Conservation (phyloP, 768 basidiomycete species). For the Podaxis pistillaris region DNA sequence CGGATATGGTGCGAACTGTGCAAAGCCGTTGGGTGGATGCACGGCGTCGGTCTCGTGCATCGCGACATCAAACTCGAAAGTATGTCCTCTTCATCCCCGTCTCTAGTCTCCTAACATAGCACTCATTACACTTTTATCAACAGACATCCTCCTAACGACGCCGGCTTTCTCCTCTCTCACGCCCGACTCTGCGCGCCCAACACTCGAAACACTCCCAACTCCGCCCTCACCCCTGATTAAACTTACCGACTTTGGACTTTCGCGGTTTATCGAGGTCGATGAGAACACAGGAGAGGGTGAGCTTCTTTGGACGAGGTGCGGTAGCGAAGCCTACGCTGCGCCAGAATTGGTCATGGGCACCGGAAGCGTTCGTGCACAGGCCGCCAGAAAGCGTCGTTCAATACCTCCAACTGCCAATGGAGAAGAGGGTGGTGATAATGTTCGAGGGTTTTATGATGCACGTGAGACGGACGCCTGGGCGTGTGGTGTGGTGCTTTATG, state of each 20-base stretch:
- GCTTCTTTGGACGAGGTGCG: slow-evolving; percentile 75
- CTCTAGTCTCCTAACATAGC: not conserved
- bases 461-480: slow-evolving; percentile 89
- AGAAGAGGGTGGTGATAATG: slow-evolving; percentile 36
- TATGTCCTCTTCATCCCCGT: slow-evolving; percentile 27
- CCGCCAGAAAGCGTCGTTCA: not conserved
- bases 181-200: slow-evolving; percentile 24
- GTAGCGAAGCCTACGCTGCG: slow-evolving; percentile 86
- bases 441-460: slow-evolving; percentile 69
- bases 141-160: slow-evolving; percentile 77
- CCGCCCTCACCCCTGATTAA: slow-evolving; percentile 66
- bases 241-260: slow-evolving; percentile 88
- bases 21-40: slow-evolving; percentile 84
- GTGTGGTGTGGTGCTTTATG: slow-evolving; percentile 84
- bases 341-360: slow-evolving; percentile 66
- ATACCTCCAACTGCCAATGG: slow-evolving; percentile 29
- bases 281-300: slow-evolving; percentile 30
- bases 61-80: slow-evolving; percentile 90
- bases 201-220: slow-evolving; percentile 31
- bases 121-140: not conserved
- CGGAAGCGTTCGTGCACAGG: slow-evolving; percentile 16
- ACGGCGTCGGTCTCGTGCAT: slow-evolving; percentile 81
- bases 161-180: slow-evolving; percentile 25
- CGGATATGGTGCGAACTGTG: slow-evolving; percentile 77
- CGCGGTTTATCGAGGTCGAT: slow-evolving; percentile 72